Evolutionary conservation across 768 basidiomycete species (phyloP), one percentile per base, ranked within the genome.

Genomic region (Kwoniella sp.): DNA sequence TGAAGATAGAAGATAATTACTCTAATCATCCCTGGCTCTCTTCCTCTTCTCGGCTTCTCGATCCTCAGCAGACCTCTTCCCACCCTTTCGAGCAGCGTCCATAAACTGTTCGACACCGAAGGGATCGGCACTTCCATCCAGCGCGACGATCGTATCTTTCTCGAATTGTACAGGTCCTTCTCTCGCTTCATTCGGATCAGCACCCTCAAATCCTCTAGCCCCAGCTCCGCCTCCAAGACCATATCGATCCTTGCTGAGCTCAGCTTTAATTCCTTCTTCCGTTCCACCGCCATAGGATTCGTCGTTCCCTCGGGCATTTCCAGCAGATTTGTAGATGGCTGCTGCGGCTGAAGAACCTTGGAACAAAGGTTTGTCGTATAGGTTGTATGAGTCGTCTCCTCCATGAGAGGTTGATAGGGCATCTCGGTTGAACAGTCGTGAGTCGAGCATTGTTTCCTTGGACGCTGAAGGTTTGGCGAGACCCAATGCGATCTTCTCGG

Each of bases 81-180:
- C 87, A n/a, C 93, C 95, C 24, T 88, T 88, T 85, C 92, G 96
- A 19, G 95, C 96, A 80, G 93, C 91, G 77, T 97, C 92, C 83
- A 98, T 85, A 83, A 99, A 98, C 79, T 95, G 88, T 81, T 96
- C 90, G 67, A 97, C 84, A 67, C 95, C 95, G 76, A 97, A 97
- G 21, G 97, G 92, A 84, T 97, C 95, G n/a, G 87, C 85, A 19
- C 58, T 70, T 19, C 77, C 74, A 63, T 76, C 77, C 49, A 78
- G 64, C 22, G 63, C 60, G 29, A 80, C 50, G 21, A 78, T 64
- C 2, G 89, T 87, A 74, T 44, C 40, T 83, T 97, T 96, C 83
- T 99, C 96, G 75, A 99, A 99, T 76, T 97, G 92, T 46, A 99
- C 96, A 24, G 96, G 96, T 1, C 96, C 96, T 73, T 92, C 90